Conservation (phyloP, 2,329 filamentous ascomycete species). For the Triangularia setosa region DNA sequence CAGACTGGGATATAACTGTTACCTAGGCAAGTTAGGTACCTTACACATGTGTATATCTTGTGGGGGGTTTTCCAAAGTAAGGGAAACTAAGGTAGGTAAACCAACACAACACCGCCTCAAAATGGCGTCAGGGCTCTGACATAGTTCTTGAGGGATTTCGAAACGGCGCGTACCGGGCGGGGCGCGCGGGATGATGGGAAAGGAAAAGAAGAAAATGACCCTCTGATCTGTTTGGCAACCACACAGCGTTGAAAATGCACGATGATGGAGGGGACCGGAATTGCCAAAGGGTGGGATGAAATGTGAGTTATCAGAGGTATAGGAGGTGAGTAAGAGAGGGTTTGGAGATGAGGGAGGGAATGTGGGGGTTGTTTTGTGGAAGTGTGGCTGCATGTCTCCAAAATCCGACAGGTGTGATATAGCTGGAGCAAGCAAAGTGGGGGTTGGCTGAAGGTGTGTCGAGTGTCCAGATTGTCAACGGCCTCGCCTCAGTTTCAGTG, state of each 20-base stretch:
- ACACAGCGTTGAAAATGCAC: background rate
- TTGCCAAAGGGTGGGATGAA: background rate
- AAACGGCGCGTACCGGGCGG: background rate
- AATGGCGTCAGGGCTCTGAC: background rate
- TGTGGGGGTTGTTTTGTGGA: background rate
- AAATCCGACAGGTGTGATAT: too few relatives aligned
- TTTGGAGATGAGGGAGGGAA: too few relatives aligned
- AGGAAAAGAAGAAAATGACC: background rate
- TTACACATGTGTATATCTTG: background rate
- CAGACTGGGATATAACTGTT: too few relatives aligned
- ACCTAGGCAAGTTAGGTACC: too few relatives aligned
- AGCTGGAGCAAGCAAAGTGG: too few relatives aligned
- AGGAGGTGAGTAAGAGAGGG: background rate
- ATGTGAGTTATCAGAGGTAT: background rate
- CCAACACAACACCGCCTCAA: background rate
- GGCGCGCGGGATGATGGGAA: background rate
- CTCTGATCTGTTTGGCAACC: background rate
- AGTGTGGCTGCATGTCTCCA: background rate
- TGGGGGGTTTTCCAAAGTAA: background rate
- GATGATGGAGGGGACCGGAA: background rate
- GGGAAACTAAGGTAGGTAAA: background rate
- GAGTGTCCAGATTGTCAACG: too few relatives aligned
- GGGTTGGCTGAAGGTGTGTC: too few relatives aligned
- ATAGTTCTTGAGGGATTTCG: background rate
- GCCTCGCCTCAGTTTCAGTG: too few relatives aligned